phyloP scores from a whole-genome alignment of 495 filamentous ascomycete species.

The Cercophora sp. region DNA sequence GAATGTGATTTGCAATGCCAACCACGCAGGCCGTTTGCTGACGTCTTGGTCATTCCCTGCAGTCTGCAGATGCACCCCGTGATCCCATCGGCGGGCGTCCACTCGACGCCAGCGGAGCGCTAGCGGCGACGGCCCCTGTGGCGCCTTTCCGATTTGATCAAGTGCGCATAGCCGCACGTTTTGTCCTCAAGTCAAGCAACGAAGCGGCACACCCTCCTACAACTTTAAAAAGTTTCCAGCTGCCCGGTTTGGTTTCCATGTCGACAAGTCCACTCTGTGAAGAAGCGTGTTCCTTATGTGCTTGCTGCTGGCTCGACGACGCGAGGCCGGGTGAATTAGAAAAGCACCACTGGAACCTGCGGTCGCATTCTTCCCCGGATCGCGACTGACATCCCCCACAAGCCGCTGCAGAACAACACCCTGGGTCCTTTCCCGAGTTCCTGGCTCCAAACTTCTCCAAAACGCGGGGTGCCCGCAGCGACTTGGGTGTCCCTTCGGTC shows the following conservation, averaged over 20 bases:
- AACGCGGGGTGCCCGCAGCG: too few relatives aligned
- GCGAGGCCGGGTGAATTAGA: too few relatives aligned
- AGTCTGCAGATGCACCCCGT: constrained; percentile 5
- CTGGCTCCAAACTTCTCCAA: too few relatives aligned
- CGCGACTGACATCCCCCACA: too few relatives aligned
- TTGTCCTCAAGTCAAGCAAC: neutral
- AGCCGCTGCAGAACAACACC: too few relatives aligned
- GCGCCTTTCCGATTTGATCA: constrained; percentile 4
- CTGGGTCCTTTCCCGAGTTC: too few relatives aligned
- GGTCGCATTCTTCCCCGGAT: too few relatives aligned
- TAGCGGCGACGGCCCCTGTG: neutral
- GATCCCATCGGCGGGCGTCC: neutral
- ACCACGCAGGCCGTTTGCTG: neutral
- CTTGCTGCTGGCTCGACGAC: too few relatives aligned
- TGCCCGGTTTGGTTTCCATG: neutral
- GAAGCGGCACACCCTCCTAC: neutral
- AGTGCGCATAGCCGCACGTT: constrained; percentile 2
- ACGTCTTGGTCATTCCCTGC: constrained; percentile 2
- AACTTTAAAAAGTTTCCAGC: neutral
- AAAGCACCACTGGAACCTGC: too few relatives aligned
- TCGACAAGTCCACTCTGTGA: too few relatives aligned
- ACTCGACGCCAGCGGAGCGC: constrained; percentile 1
- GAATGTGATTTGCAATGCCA: neutral
- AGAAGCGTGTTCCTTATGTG: too few relatives aligned
- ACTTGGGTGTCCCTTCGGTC: too few relatives aligned